Evolutionary conservation across 1,284 basidiomycete species (phyloP).

Genomic region (Sparassis latifolia): DNA sequence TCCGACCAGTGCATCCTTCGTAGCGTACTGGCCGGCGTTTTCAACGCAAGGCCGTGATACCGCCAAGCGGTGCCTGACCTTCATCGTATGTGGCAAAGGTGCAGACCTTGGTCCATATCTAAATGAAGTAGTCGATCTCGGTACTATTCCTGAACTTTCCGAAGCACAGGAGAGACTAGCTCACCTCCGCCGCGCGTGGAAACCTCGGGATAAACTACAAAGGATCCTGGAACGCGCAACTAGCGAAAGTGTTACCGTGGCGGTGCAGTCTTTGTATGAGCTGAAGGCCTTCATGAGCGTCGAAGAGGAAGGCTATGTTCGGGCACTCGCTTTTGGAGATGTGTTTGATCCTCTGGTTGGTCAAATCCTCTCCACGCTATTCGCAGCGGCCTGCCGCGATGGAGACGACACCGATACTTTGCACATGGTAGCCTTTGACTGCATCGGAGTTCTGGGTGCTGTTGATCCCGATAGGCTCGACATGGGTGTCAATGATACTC

Average conservation of each 20-base stretch:
- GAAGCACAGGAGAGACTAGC: conserved; percentile 43
- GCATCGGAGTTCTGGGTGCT: conserved; percentile 91
- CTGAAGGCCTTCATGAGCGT: conserved; percentile 59
- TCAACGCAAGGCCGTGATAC: conserved; percentile 43
- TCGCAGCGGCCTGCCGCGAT: conserved; percentile 72
- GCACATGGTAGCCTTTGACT: conserved; percentile 76
- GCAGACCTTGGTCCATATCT: conserved; percentile 48
- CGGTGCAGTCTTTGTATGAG: conserved; percentile 73
- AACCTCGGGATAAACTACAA: conserved; percentile 51
- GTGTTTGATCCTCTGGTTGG: conserved; percentile 80
- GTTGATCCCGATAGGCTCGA: conserved; percentile 94
- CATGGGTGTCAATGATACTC: conserved; percentile 50
- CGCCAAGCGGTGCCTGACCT: conserved; percentile 60
- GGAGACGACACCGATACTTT: conserved; percentile 69
- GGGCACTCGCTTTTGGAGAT: conserved; percentile 71
- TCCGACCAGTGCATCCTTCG: conserved; percentile 82
- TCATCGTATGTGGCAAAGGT: conserved; percentile 67
- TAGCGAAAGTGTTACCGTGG: conserved; percentile 82
- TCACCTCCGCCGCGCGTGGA: conserved; percentile 42
- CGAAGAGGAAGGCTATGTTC: conserved; percentile 49
- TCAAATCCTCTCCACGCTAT: conserved; percentile 62
- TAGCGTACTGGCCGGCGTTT: conserved; percentile 74
- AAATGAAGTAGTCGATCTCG: conserved; percentile 77
- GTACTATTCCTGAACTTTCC: conserved; percentile 61
- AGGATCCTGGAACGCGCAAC: conserved; percentile 71